Base-by-base conservation (phyloP, 345 rosid genomes). In the Boechera stricta region DNA sequence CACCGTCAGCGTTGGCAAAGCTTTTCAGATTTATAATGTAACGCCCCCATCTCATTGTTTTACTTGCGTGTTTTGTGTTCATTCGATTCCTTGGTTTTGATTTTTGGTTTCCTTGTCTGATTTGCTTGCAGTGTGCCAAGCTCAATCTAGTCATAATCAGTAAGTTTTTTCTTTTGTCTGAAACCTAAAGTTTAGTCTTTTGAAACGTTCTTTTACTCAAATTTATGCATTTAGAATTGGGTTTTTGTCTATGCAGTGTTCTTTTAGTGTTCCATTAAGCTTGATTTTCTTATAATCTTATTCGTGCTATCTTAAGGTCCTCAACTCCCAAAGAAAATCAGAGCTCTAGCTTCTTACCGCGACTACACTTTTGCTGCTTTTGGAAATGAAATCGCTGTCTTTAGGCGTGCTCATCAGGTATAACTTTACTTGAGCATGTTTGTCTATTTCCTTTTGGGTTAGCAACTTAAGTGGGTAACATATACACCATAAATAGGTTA, bases 1-100 rank as follows among this genome's bases (percentile, higher is more conserved):
- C 65, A 91, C 99, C 11, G 98, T 95, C 67, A 83, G 94, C 57
- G 93, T 89, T 10, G 98, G 97, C 76, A 95, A 92, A 87, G 92
- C 98, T 59, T 95, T 95, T 48, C 97, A 95, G 79, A 84, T 95
- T 47, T 92, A 91, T 79, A 89, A 95, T 64, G 94, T 84, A 76
- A 61, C 8, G 0, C 13, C 38, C 11, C 38, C 13, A 18, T 11
- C 64, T 28, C 38, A 13, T 44, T 44, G 0, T 32, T 12, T 55
- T 0, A 55, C 36, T 55, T 55, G 2, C 51, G 15, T 56, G 26
- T 60, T 42, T 24, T 48, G 5, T 31, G 1, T 10, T 36, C 13
- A 36, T 44, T 69, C 10, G 7, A 35, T 53, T 58, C 39, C 12
- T 28, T 15, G 5, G 2, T 56, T 16, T 29, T 21, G 24, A 21